phyloP scores from a whole-genome alignment of 495 filamentous ascomycete species.

The Talaromyces adpressus region DNA sequence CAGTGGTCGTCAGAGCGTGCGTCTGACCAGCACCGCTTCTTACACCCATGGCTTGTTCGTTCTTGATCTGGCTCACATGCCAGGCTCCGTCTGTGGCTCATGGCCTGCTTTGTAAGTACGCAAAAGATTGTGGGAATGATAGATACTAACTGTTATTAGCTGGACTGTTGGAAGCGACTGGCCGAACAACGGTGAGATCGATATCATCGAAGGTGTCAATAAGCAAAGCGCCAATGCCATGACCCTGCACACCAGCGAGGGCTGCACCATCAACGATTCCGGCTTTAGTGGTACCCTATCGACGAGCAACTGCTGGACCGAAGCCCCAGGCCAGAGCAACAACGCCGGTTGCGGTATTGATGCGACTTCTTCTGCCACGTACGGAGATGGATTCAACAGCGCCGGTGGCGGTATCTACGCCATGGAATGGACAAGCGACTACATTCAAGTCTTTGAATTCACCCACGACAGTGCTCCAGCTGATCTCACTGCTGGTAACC shows the following conservation, averaged over 20 bases:
- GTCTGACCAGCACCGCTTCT: constrained; percentile 44
- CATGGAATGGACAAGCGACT: constrained; percentile 53
- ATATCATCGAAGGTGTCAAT: constrained; percentile 69
- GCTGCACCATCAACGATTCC: constrained; percentile 47
- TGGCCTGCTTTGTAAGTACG: constrained; percentile 56
- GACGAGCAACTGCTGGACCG: constrained; percentile 45
- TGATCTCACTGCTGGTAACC: constrained; percentile 42
- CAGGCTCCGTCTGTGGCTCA: constrained; percentile 44
- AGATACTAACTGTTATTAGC: constrained; percentile 16
- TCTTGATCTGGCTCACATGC: constrained; percentile 53
- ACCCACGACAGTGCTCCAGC: constrained; percentile 36
- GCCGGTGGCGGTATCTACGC: constrained; percentile 54
- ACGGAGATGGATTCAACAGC: constrained; percentile 52
- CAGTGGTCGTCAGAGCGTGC: constrained; percentile 51
- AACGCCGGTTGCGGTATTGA: constrained; percentile 52
- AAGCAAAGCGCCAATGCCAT: constrained; percentile 47
- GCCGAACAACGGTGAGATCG: constrained; percentile 65
- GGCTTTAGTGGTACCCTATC: constrained; percentile 35
- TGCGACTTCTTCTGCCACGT: constrained; percentile 27
- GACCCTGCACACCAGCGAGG: constrained; percentile 57
- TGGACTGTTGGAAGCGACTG: constrained; percentile 53
- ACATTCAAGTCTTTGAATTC: constrained; percentile 61
- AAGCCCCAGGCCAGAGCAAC: constrained; percentile 31
- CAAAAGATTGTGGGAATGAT: constrained; percentile 4
- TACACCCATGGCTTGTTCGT: constrained; percentile 52